phyloP scores from a whole-genome alignment of 2,329 filamentous ascomycete genomes.

The Aschersonia sp. region DNA sequence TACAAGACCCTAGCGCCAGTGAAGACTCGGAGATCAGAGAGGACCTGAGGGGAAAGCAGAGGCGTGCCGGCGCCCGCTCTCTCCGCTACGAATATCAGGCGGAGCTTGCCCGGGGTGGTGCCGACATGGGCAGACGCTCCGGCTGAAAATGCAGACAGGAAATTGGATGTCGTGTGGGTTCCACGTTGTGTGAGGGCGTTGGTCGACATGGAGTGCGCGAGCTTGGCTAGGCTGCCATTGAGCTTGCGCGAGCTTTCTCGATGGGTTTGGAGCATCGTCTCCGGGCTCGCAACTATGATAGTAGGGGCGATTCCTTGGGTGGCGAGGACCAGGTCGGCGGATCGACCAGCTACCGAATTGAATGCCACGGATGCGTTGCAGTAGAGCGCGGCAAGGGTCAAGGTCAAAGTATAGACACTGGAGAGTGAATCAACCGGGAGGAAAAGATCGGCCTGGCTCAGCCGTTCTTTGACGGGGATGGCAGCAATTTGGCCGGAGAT shows the following conservation, averaged over 20 bases:
- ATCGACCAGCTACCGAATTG: conserved; percentile 70
- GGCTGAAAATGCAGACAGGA: conserved; percentile 36
- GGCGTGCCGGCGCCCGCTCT: conserved; percentile 48
- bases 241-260: conserved; percentile 43
- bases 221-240: conserved; percentile 46
- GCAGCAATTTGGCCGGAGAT: conserved; percentile 65
- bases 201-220: conserved; percentile 59
- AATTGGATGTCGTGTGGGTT: conserved; percentile 47
- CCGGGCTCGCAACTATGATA: conserved; percentile 63
- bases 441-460: conserved; percentile 65
- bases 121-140: conserved; percentile 45
- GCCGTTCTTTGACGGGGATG: conserved; percentile 59
- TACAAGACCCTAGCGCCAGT: conserved; percentile 72
- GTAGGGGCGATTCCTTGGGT: conserved; percentile 67
- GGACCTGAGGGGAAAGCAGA: conserved; percentile 49
- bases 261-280: conserved; percentile 57
- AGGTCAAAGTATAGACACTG: conserved; percentile 62
- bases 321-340: conserved; percentile 57
- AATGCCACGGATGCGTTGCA: conserved; percentile 75
- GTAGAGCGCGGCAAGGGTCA: conserved; percentile 73
- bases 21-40: conserved; percentile 73
- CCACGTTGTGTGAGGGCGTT: conserved; percentile 56
- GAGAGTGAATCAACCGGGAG: conserved; percentile 72
- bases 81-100: conserved; percentile 69
- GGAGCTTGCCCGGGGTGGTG: conserved; percentile 55